Base-by-base conservation (phyloP, 1,139 yeast species). In the Yamadazyma triangularis region DNA sequence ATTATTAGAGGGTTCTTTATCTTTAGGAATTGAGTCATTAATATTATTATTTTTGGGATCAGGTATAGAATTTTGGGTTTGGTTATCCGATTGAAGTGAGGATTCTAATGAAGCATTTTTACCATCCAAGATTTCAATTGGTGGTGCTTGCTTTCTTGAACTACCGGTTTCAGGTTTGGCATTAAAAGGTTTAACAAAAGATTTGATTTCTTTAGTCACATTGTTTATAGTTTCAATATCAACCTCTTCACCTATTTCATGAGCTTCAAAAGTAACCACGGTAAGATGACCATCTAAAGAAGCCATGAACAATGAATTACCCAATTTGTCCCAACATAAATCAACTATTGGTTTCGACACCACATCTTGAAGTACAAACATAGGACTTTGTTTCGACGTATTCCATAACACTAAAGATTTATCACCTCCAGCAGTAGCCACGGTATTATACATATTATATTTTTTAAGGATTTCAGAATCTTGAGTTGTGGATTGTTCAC, bases 361-460 rank as follows among this genome's bases (percentile, higher is more conserved):
- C 2, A 83, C 62, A 40, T 86, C 83, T 25, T 75, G 64, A 10
- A 89, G 77, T 2, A 86, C 76, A 26, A 83, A 65, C 14, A 91
- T 49, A 0, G 98, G 98, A 19, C 83, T 65, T 24, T 79, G 76
- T 29, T 77, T 72, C 15, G 79, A 63, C 1, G 95, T 83, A 50
- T 84, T 87, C 98, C 98, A 91, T 5, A 91, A 70, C 0, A 87
- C 84, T 24, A 91, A 58, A 0, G 89, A 74, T 38, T 79, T 80
- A 50, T 88, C 95, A 15, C 82, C 73, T 1, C 96, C 96, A 1
- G 93, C 85, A 4, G 96, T 80, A 0, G 97, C 97, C 24, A 89
- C 58, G 14, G 89, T 68, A 34, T 82, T 79, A 47, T 68, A 72
- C 15, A 63, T 47, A 28, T 57, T 43, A 18, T 18, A 31, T 22